phyloP scores from a whole-genome alignment of 257 asterid genomes.

The Nicotiana noctiflora region DNA sequence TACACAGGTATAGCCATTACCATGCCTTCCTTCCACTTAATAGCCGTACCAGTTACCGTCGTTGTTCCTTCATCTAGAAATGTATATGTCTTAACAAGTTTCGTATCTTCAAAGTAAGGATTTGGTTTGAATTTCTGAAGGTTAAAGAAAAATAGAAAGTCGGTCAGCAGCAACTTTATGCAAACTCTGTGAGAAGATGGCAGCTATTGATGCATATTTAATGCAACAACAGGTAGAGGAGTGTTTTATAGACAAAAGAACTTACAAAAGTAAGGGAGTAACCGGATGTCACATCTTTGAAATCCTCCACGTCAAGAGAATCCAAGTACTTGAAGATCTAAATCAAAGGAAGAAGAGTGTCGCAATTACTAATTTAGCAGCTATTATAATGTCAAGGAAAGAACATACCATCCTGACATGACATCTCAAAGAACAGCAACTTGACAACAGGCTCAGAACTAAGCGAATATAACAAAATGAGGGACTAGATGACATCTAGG shows the following conservation, averaged over 20 bases:
- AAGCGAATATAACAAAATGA: not conserved
- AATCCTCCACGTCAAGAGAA: constrained; percentile 52
- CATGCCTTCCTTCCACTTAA: constrained; percentile 62
- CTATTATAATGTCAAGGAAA: not conserved
- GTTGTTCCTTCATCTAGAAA: constrained; percentile 42
- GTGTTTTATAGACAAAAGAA: constrained; percentile 6
- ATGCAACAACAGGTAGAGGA: not conserved
- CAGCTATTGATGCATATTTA: not conserved
- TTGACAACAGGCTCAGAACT: not conserved
- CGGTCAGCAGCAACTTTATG: constrained; percentile 3
- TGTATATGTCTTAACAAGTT: constrained; percentile 38
- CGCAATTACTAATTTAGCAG: not conserved
- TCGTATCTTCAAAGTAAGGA: constrained; percentile 41
- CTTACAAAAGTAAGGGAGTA: constrained; percentile 53
- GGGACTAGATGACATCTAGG: not conserved
- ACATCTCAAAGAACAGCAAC: not conserved
- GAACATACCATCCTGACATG: not conserved
- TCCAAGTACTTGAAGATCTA: constrained; percentile 48
- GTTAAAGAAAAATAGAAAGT: not conserved
- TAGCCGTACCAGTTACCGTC: constrained; percentile 39
- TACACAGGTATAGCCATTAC: constrained; percentile 22
- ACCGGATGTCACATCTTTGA: constrained; percentile 38
- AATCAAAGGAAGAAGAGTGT: not conserved
- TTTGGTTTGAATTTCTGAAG: constrained; percentile 55
- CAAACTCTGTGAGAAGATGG: not conserved